Evolutionary conservation across 2,329 filamentous ascomycete species (phyloP), one percentile per base, ranked within the genome.

Genomic region (Paecilomyces niveus): DNA sequence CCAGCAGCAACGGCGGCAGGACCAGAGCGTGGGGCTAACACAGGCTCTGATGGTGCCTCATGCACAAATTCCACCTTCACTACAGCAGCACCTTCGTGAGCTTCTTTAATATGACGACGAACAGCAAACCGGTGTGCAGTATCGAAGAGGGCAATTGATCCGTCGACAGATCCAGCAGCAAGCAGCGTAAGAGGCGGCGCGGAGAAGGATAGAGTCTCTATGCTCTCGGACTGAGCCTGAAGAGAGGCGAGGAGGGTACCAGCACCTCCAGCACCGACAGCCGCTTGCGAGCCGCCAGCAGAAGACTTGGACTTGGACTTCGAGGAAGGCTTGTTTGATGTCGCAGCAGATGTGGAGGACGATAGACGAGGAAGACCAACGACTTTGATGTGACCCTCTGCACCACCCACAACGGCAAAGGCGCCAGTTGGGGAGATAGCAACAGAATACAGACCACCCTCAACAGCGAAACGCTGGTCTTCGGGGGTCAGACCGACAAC

Each of bases 401-500:
- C 92, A 60, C 94, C 94, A 58, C 94, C 94, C 0, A 91, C 90
- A 0, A 90, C 93, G 1, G 92, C 85, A 62, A 96, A 88, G 0
- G 88, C 80, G 45, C 90, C 89, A 15, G 85, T 86, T 0, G 92
- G 92, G 5, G 93, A 88, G 63, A 97, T 80, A 18, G 90, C 91
- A 35, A 97, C 84, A 45, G 89, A 91, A 82, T 92, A 97, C 1
- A 99, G 80, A 0, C 94, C 94, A 24, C 93, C 94, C 59, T 96
- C 90, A 54, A 97, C 89, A 32, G 85, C 86, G 77, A 99, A 99
- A 53, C 94, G 87, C 78, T 96, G 90, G 75, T 99, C 94, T 13
- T 85, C 81, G 0, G 82, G 83, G 1, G 89, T 96, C 53, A 97
- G 80, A 0, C 85, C 86, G 6, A 97, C 85, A 11, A 92, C 86